phyloP scores from a whole-genome alignment of 176 grass and related monocot genomes.

The Zoysia japonica region DNA sequence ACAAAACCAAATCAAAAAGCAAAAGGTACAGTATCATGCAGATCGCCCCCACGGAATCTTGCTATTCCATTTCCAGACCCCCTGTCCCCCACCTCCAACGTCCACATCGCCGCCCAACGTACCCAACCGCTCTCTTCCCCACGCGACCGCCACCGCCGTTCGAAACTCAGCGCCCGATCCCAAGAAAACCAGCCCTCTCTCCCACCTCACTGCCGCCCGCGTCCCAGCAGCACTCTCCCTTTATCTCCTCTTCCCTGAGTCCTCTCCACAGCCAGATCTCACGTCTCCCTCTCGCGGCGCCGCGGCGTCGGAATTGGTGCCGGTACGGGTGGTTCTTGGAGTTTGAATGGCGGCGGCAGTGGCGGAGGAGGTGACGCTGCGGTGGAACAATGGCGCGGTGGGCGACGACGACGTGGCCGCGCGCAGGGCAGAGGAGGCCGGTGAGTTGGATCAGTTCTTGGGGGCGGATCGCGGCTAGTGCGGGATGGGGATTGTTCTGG shows the following conservation, averaged over 20 bases:
- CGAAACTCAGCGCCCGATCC: constrained; percentile 39
- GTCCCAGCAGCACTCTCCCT: background rate
- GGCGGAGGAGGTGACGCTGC: constrained; percentile 6
- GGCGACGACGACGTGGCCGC: constrained; percentile 44
- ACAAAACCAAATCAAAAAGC: background rate
- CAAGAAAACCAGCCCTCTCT: constrained; percentile 19
- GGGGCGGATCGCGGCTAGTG: constrained; percentile 7
- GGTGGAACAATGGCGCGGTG: constrained; percentile 3
- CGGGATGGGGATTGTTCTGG: background rate
- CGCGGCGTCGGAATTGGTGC: background rate
- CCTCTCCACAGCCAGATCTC: background rate
- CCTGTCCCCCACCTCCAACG: constrained; percentile 18
- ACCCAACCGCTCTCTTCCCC: constrained; percentile 46
- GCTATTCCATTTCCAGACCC: background rate
- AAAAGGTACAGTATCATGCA: background rate
- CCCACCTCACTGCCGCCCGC: background rate
- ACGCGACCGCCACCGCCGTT: constrained; percentile 50
- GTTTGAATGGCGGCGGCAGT: background rate
- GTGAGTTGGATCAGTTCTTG: constrained; percentile 32
- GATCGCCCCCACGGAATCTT: background rate
- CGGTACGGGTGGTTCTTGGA: background rate
- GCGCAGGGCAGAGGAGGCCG: constrained; percentile 59
- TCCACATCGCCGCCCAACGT: constrained; percentile 10
- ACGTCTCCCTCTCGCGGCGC: background rate
- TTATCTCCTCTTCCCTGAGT: background rate